Conservation (phyloP, 148 eudicot species). For the Fagopyrum homotropicum region DNA sequence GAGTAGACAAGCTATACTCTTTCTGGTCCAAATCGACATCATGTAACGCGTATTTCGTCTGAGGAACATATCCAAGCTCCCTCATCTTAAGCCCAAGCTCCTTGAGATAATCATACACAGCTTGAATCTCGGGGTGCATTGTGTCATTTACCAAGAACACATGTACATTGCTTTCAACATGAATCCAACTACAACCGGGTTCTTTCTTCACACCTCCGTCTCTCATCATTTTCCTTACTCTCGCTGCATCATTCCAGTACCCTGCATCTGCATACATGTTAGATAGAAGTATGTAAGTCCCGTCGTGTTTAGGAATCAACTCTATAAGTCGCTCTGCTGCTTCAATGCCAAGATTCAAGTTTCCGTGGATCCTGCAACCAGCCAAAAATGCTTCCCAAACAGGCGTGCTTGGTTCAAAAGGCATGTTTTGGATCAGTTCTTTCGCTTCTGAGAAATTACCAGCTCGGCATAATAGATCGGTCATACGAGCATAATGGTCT, state of each 20-base stretch:
- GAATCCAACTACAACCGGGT: constrained; percentile 75
- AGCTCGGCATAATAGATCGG: constrained; percentile 53
- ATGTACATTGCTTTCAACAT: constrained; percentile 48
- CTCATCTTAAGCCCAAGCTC: constrained; percentile 40
- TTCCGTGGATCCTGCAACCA: constrained; percentile 47
- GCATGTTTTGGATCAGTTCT: constrained; percentile 37
- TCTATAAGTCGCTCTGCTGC: constrained; percentile 45
- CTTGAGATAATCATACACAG: constrained; percentile 45
- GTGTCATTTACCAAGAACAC: constrained; percentile 58
- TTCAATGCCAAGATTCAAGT: constrained; percentile 47
- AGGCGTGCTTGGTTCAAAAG: constrained; percentile 41
- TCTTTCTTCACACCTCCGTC: constrained; percentile 64
- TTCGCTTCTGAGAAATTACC: constrained; percentile 55
- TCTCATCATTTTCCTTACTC: constrained; percentile 48
- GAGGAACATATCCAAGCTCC: constrained; percentile 55
- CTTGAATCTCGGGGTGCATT: constrained; percentile 48
- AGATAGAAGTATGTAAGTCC: constrained; percentile 49
- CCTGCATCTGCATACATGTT: constrained; percentile 52
- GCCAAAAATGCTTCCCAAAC: constrained; percentile 59
- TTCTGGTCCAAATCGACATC: constrained; percentile 58
- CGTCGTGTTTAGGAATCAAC: constrained; percentile 43
- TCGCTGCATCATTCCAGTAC: constrained; percentile 45
- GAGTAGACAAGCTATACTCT: constrained; percentile 47
- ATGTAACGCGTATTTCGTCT: constrained; percentile 46
- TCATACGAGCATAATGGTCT: constrained; percentile 56